Base-by-base conservation (phyloP, 2,329 filamentous ascomycete species). In the Delphinella strobiligena region DNA sequence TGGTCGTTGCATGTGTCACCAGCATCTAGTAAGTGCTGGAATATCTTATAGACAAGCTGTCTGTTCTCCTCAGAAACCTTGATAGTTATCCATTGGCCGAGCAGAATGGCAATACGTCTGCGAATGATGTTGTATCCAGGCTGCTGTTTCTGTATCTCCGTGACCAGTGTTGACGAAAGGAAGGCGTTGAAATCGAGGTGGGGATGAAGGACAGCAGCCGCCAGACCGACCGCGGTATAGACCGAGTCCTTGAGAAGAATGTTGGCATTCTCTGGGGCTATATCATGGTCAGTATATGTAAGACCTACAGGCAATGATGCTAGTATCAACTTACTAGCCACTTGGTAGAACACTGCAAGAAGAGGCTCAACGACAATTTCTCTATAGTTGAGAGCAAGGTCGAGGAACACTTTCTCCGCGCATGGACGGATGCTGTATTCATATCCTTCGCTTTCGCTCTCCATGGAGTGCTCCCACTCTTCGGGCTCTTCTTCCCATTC, bases 401-500 rank as follows among this genome's bases (percentile, higher is more conserved):
- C 88, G 49, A 95, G 71, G 60, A 96, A 94, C 11, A 98, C 70
- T 60, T 88, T 93, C 61, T 98, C 91, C 0, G 91, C 81, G 55
- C 89, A 96, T 2, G 88, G 85, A 22, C 89, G 78, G 38, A 96
- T 80, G 43, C 89, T 84, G 66, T 88, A 95, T 53, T 96, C 87
- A 72, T 83, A 96, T 1, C 82, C 84, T 49, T 86, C 83, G 27
- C 82, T 79, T 43, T 84, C 76, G n/a, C 43, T 40, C 52, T 93
- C 86, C 64, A 95, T 87, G 51, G 81, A 78, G 47, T 83, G 80
- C 59, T 95, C 89, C 88, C 91, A 98, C 39, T 93, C 87, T 58
- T 98, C 86, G 0, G 89, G 86, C 42, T 94, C 87, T 54, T 93
- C 82, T 55, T 93, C 82, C 91, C 91, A 98, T 42, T 86, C 82